phyloP scores from a whole-genome alignment of 352 stramenopile species.

The Pythium apleroticum region DNA sequence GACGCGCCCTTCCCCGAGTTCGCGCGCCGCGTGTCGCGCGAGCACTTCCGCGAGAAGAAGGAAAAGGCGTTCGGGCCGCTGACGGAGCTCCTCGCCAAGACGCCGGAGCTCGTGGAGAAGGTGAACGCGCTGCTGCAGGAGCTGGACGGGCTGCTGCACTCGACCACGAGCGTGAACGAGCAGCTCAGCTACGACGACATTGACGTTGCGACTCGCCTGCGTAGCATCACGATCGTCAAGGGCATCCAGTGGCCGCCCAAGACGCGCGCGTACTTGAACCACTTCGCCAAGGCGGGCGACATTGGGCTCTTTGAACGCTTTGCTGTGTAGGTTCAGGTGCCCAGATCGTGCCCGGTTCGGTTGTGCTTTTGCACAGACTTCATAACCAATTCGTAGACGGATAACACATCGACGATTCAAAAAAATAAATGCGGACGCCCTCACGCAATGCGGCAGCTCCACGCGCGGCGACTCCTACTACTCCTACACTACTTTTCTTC shows the following conservation, averaged over 20 bases:
- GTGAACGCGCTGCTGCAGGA: slow-evolving; percentile 41
- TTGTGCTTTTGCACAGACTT: no score
- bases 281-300: slow-evolving; percentile 38
- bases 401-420: not conserved
- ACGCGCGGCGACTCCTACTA: not conserved
- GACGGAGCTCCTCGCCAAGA: slow-evolving; percentile 41
- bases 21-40: slow-evolving; percentile 38
- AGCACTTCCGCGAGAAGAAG: slow-evolving; percentile 63
- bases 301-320: slow-evolving; percentile 39
- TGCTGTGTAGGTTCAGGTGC: slow-evolving; percentile 1
- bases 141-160: slow-evolving; percentile 42
- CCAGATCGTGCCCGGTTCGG: no score
- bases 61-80: slow-evolving; percentile 51
- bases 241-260: slow-evolving; percentile 45
- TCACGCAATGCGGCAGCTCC: not conserved
- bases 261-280: slow-evolving; percentile 47
- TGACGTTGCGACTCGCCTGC: slow-evolving; percentile 48
- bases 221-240: slow-evolving; percentile 55
- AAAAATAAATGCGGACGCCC: not conserved
- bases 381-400: no score
- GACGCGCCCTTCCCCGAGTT: slow-evolving; percentile 51
- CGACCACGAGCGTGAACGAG: slow-evolving; percentile 38
- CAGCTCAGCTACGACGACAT: slow-evolving; percentile 55
- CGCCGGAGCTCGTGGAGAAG: slow-evolving; percentile 38
- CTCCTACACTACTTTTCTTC: not conserved